Evolutionary conservation across 495 filamentous ascomycete species (phyloP), one percentile per base, ranked within the genome.

Genomic region (Penicillium canariense): DNA sequence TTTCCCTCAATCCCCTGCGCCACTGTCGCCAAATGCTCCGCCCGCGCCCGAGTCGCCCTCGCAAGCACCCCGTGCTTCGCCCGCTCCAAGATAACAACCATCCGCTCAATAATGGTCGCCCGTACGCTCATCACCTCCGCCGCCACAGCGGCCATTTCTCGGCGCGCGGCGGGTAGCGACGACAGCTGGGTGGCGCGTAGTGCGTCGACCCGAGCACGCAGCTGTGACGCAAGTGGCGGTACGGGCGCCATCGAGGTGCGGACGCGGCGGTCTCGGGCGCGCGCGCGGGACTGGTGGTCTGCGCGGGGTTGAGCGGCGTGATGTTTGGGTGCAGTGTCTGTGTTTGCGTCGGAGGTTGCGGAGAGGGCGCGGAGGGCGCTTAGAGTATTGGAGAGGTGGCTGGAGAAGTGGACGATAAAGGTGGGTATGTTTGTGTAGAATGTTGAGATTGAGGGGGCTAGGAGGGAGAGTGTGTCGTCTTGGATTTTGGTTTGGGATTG

Each of bases 31-130:
- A 90, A 71, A 47, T 81, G 80, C 50, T 83, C 82, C 2, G 78
- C 75, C 57, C 77, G 74, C 0, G 81, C 75, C 54, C 74, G 80
- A 14, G 75, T 74, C 46, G 70, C 70, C 5, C 86, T 74, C 6
- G 87, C 79, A 3, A 89, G 58, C 3, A 78, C 68, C 34, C 87
- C 87, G 69, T 91, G 86, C 59, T 87, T 88, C 8, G 70, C 76
- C 42, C 79, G 74, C 59, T 87, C 84, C 5, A 87, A 68, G 11
- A 71, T 56, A 7, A 70, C 59, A 26, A 78, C 67, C 18, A 66
- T 70, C n/a, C 68, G 66, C 61, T 78, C 75, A 5, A 78, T 42
- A 1, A 75, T 50, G 20, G 55, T 62, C 8, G 72, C 61, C 11
- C 66, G 65, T 20, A 56, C 50, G 11, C 68, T 63, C 25, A 78